Evolutionary conservation across 2,329 filamentous ascomycete species (phyloP).

Genomic region (Lecanicillium sp.): DNA sequence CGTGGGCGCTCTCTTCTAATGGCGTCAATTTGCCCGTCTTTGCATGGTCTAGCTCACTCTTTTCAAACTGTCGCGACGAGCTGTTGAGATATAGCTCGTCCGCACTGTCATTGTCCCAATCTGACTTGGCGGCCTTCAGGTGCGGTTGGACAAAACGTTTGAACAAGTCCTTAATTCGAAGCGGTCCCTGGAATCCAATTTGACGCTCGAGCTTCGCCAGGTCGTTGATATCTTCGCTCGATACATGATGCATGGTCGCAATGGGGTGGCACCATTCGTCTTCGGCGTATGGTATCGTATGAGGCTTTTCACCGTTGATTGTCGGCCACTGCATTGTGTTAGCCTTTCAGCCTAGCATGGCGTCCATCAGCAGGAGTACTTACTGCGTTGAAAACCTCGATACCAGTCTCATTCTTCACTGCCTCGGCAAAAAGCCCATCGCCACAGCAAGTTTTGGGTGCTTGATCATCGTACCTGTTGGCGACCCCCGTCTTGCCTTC

Average conservation of each 20-base stretch:
- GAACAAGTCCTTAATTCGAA: constrained; percentile 40
- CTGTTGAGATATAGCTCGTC: constrained; percentile 32
- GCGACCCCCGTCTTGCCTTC: constrained; percentile 32
- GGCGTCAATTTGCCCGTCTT: constrained; percentile 24
- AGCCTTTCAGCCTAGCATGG: constrained; percentile 3
- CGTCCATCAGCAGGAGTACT: constrained; percentile 14
- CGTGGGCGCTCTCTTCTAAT: constrained; percentile 32
- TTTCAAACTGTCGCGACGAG: constrained; percentile 19
- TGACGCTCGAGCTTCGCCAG: constrained; percentile 44
- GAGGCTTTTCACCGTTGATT: constrained; percentile 47
- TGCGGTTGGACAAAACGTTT: constrained; percentile 33
- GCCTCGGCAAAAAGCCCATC: constrained; percentile 40
- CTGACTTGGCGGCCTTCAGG: constrained; percentile 27
- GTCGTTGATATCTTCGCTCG: constrained; percentile 38
- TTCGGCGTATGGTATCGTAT: constrained; percentile 36
- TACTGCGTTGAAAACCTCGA: constrained; percentile 33
- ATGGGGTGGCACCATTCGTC: constrained; percentile 48
- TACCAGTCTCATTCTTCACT: constrained; percentile 33
- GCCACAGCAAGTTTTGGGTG: constrained; percentile 38
- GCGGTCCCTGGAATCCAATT: constrained; percentile 22
- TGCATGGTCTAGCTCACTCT: constrained; percentile 21
- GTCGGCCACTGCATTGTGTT: constrained; percentile 34
- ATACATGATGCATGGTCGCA: constrained; percentile 47
- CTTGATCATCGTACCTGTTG: constrained; percentile 34
- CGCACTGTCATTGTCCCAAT: constrained; percentile 48